Evolutionary conservation across 2,329 filamentous ascomycete species (phyloP).

Genomic region (Dothidotthia symphoricarpi): DNA sequence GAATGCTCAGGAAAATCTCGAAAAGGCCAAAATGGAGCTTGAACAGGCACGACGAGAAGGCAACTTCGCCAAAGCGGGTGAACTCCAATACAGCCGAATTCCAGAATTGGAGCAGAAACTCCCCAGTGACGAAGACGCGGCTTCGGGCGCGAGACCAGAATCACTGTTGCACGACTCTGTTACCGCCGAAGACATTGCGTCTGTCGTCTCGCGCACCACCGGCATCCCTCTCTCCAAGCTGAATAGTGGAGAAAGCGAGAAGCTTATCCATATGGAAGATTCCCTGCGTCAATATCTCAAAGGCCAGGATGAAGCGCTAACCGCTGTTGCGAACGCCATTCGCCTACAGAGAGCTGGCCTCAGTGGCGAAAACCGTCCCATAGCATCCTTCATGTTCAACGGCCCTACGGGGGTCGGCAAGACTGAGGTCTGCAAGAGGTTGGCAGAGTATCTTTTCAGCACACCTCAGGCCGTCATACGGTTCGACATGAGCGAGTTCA

Average conservation of each 20-base stretch:
- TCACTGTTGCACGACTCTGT: slow-evolving; percentile 88
- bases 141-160: slow-evolving; percentile 40
- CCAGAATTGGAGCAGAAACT: slow-evolving; percentile 76
- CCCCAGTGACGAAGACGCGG: slow-evolving; percentile 64
- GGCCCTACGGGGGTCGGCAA: slow-evolving; percentile 96
- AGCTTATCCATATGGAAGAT: slow-evolving; percentile 94
- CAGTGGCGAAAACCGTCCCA: slow-evolving; percentile 83
- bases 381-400: slow-evolving; percentile 96
- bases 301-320: slow-evolving; percentile 91
- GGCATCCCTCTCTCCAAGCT: slow-evolving; percentile 92
- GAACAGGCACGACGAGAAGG: slow-evolving; percentile 84
- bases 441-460: slow-evolving; percentile 89
- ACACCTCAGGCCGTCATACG: slow-evolving; percentile 86
- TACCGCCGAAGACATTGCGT: slow-evolving; percentile 90
- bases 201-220: slow-evolving; percentile 85
- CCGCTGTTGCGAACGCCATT: slow-evolving; percentile 87
- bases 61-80: slow-evolving; percentile 86
- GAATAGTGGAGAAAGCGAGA: slow-evolving; percentile 90
- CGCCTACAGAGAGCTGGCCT: slow-evolving; percentile 90
- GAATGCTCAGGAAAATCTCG: slow-evolving; percentile 81
- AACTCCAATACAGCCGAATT: slow-evolving; percentile 84
- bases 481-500: slow-evolving; percentile 98
- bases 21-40: slow-evolving; percentile 78
- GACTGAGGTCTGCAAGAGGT: slow-evolving; percentile 94
- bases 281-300: slow-evolving; percentile 78